Evolutionary conservation across 2,329 filamentous ascomycete species (phyloP).

Genomic region (Fusarium albidum): DNA sequence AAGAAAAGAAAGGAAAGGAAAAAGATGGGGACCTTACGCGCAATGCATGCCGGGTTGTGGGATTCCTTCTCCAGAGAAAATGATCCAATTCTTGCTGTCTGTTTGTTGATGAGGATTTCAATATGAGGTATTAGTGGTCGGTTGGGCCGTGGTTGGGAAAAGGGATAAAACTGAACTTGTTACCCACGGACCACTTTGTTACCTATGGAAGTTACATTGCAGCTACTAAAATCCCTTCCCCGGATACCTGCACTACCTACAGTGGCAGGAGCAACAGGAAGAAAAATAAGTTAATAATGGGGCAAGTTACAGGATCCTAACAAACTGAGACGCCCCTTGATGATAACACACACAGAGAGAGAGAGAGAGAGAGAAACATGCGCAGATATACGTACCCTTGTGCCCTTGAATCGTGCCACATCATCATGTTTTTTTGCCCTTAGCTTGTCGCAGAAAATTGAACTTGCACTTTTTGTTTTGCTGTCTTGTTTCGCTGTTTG

Average conservation of each 20-base stretch:
- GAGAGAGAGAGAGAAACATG: background rate
- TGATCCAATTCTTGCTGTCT: too few relatives aligned
- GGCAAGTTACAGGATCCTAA: slow-evolving; percentile 1
- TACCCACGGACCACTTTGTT: background rate
- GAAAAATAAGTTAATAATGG: slow-evolving; percentile 2
- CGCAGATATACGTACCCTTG: background rate
- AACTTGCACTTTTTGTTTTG: too few relatives aligned
- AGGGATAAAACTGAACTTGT: too few relatives aligned
- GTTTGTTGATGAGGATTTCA: too few relatives aligned
- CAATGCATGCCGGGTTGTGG: background rate
- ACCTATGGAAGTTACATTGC: too few relatives aligned
- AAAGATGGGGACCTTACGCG: background rate
- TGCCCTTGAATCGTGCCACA: too few relatives aligned
- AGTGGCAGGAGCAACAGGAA: background rate
- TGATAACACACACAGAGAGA: background rate
- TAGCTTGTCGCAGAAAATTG: too few relatives aligned
- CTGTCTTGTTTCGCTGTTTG: too few relatives aligned
- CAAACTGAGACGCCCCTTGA: slow-evolving; percentile 5
- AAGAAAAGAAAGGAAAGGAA: too few relatives aligned
- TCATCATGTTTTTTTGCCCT: too few relatives aligned
- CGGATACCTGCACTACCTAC: too few relatives aligned
- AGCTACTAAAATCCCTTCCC: too few relatives aligned
- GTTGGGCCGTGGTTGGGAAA: background rate
- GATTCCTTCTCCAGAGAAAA: background rate
- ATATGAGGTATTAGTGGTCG: background rate